phyloP scores from a whole-genome alignment of 192 early-diverging fungal species.

The Coemansia sp. region DNA sequence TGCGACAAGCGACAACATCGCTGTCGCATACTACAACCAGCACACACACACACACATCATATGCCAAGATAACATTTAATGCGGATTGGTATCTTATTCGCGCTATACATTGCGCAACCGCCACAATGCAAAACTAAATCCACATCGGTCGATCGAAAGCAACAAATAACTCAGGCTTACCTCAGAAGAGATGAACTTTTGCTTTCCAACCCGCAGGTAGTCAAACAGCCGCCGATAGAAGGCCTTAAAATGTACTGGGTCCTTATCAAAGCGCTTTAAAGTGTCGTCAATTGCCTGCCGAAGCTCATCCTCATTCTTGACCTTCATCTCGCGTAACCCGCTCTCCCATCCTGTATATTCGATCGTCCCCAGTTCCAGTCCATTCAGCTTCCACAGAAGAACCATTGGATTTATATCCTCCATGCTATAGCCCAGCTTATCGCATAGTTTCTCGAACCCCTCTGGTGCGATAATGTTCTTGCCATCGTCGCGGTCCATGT shows the following conservation, averaged over 20 bases:
- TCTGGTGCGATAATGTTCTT: conserved; percentile 28
- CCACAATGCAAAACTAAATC: too few relatives aligned
- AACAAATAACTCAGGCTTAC: conserved; percentile 17
- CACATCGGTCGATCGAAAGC: too few relatives aligned
- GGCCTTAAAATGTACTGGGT: conserved; percentile 15
- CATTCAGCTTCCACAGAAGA: conserved; percentile 41
- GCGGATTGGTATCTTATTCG: too few relatives aligned
- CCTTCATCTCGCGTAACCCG: conserved; percentile 23
- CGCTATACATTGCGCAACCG: too few relatives aligned
- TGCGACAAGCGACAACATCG: conserved; percentile 27
- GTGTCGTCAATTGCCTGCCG: conserved; percentile 9
- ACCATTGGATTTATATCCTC: conserved; percentile 40
- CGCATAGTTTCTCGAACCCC: conserved; percentile 43
- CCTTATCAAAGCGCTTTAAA: conserved; percentile 4
- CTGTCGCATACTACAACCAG: conserved; percentile 32
- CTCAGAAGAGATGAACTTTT: conserved; percentile 24
- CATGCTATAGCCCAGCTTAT: conserved; percentile 28
- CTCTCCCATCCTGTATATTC: conserved; percentile 23
- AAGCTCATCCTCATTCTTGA: conserved; percentile 10
- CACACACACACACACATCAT: background rate
- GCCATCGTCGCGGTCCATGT: conserved; percentile 29
- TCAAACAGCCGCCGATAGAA: conserved; percentile 45
- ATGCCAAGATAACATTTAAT: too few relatives aligned
- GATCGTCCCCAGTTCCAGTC: conserved; percentile 30
- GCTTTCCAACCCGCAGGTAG: conserved; percentile 24